Evolutionary conservation across 768 basidiomycete genomes (phyloP), one percentile per base, ranked within the genome.

Genomic region (Boletus sp.): DNA sequence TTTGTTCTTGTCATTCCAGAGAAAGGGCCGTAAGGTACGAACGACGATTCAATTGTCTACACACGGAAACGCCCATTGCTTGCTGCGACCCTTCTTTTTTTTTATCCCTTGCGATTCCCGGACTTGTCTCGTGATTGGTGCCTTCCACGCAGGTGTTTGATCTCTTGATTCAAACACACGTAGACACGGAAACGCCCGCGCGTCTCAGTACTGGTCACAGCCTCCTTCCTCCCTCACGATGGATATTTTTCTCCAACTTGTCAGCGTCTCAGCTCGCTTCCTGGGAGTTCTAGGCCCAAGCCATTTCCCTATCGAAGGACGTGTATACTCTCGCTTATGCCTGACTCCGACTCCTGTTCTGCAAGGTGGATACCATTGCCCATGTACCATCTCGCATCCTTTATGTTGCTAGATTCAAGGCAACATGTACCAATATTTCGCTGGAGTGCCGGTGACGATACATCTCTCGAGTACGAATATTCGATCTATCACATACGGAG

Each of bases 121-220:
- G 18, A 59, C 64, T n/a, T 56, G 54, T 58, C 61, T 59, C 55
- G 57, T 46, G 57, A 50, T n/a, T 36, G 47, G 15, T 57, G 28
- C 57, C 50, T 56, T 42, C 20, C 11, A 39, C 47, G 39, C 40
- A 40, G 55, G 8, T 8, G 54, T 58, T 57, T 61, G 50, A 42
- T 59, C 39, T 55, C 9, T 42, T 57, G 56, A 60, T 46, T 46
- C 56, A 41, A 39, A 50, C 41, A 44, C 57, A 46, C 17, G 54
- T 41, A 42, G 39, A 10, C 59, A 51, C 62, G 63, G 62, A 37
- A 51, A 67, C 52, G 53, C 46, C 67, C 67, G 61, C 44, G 46
- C 47, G 37, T 44, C 30, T 17, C 12, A 7, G 20, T 5, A 17
- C 32, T 51, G 55, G 52, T 40, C 32, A 30, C 52, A 36, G 51